These are phyloP conservation scores for Teratosphaeria destructans DNA, from an alignment of 2,329 filamentous ascomycete genomes.

Conservation along the genomic window DNA sequence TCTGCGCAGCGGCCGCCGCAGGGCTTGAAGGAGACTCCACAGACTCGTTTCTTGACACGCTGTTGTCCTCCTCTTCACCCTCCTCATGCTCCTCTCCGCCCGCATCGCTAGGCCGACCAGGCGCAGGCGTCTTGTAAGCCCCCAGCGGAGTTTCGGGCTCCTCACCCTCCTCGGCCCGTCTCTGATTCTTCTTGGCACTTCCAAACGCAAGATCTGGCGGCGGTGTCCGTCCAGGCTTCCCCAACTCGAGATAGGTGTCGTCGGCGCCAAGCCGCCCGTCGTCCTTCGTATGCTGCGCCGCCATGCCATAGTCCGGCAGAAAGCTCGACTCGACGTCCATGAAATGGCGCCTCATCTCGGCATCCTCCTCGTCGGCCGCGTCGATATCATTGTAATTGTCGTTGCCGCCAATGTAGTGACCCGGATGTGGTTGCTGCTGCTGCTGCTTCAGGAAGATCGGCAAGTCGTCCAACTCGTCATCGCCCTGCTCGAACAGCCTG, in stretches of 20 bases:
- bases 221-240: slow-evolving; percentile 10
- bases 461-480: slow-evolving; percentile 1
- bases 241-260: slow-evolving; percentile 35
- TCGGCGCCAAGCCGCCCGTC: slow-evolving; percentile 27
- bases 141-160: slow-evolving; percentile 28
- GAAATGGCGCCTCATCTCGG: slow-evolving; percentile 48
- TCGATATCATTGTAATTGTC: slow-evolving; percentile 5
- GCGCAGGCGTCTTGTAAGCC: slow-evolving; percentile 33
- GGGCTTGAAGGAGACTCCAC: slow-evolving; percentile 30
- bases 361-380: slow-evolving; percentile 41
- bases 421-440: background rate
- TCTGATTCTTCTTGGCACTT: slow-evolving; percentile 6
- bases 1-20: slow-evolving; percentile 31
- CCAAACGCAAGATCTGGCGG: slow-evolving; percentile 6
- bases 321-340: slow-evolving; percentile 57
- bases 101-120: slow-evolving; percentile 17
- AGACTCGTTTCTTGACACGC: background rate
- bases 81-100: slow-evolving; percentile 6
- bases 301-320: slow-evolving; percentile 42
- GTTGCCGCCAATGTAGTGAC: background rate
- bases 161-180: slow-evolving; percentile 2
- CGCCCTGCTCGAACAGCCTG: slow-evolving; percentile 5
- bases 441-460: background rate
- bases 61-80: slow-evolving; percentile 11
- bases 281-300: background rate